Base-by-base conservation (phyloP, 2,329 filamentous ascomycete genomes). In the Pseudohalonectria lignicola region DNA sequence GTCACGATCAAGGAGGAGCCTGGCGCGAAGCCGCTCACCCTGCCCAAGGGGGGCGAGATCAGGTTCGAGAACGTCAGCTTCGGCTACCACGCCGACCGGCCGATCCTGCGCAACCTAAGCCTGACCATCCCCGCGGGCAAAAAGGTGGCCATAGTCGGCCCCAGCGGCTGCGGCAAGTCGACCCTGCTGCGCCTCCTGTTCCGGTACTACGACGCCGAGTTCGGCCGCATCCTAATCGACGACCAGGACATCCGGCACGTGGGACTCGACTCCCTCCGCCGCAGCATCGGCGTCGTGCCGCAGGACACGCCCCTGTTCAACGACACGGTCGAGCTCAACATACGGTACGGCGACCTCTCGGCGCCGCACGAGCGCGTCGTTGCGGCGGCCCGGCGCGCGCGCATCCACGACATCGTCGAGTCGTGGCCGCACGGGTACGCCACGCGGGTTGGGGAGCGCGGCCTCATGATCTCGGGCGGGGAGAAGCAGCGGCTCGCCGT, bases 221-320 rank as follows among this genome's bases (percentile, higher is more conserved):
- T 67, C 28, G 92, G 92, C 1, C 78, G 82, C 39, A 94, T 98
- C 51, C 65, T 90, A 31, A 86, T 98, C 43, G 92, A 98, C 52
- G 87, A 82, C 37, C 92, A 98, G 54, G 88, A 98, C 55, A 78
- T 98, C 47, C 81, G 85, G 30, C 72, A 86, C 41, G 81, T 98
- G 2, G 79, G 71, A 10, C 60, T 96, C 2, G 86, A 93, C 38
- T 93, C 84, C 26, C 66, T 98, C 20, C 79, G 92, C 6, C 76
- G 76, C 46, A 74, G 83, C 3, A 96, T 98, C 45, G 92, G 92
- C 17, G 90, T 98, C 13, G 92, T 98, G 1, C 92, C 92, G 0
- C 93, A 98, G 56, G 92, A 98, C 50, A 96, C 92, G 1, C 88
- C 92, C 0, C 69, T 98, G 1, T 98, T 98, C 68, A 98, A 98